Evolutionary conservation across 2,329 filamentous ascomycete species (phyloP), one percentile per base, ranked within the genome.

Genomic region (Fusarium decemcellulare): DNA sequence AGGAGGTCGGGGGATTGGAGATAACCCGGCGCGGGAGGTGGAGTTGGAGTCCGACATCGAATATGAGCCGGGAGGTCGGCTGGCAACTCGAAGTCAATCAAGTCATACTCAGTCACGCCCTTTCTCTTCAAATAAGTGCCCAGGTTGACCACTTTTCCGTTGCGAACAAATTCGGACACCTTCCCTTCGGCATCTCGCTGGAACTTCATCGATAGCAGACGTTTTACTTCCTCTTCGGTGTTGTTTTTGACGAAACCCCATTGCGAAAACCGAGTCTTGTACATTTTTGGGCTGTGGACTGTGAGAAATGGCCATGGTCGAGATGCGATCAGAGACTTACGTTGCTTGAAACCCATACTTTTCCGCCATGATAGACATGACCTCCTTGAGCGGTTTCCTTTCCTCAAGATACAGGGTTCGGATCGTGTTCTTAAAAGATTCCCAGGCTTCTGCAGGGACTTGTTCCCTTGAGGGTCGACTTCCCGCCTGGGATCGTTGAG

Each of bases 211-310:
- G 83, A 84, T 9, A 87, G 75, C 52, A 87, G 77, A 16, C 81
- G 79, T 72, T 85, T 85, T 8, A 86, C 84, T 60, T 86, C 85
- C 29, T 85, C 84, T 61, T 86, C 85, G 43, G 84, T 86, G 65
- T 86, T 86, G 62, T 87, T 86, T 76, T 87, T 87, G 42, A 84
- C 84, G 65, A 87, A 87, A 0, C 84, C 84, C 85, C 85, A 87
- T 65, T 86, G 84, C 14, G 85, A 85, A 70, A 86, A 86, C 27
- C 85, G 79, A n/a, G 84, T 86, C 72, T 87, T 87, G 74, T 87
- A 87, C 85, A 87, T 87, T 67, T 86, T 85, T 16, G 85, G 83
- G 16, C 85, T 86, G 51, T 5, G 7, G 23, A 32, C 10, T 32
- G 44, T 65, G 51, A 77, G 73, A 56, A 48, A 63, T 46, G 44